phyloP scores from a whole-genome alignment of 495 filamentous ascomycete species.

The Penicillium bialowiezense region DNA sequence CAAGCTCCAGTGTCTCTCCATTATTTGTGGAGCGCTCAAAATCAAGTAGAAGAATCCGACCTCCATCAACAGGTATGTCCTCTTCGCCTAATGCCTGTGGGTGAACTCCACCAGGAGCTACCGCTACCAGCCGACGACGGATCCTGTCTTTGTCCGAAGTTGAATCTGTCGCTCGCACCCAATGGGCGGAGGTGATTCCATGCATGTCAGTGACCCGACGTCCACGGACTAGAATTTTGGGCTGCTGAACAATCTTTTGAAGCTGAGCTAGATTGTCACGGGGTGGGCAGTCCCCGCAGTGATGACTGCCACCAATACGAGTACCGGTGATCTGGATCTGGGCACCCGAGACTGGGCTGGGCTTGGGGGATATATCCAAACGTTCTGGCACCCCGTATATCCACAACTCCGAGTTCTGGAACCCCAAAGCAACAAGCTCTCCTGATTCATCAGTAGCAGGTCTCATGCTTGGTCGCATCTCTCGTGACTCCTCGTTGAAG shows the following conservation, averaged over 20 bases:
- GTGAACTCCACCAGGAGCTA: slow-evolving; percentile 71
- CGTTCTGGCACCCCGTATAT: slow-evolving; percentile 77
- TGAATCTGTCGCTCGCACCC: slow-evolving; percentile 29
- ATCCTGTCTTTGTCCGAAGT: slow-evolving; percentile 1
- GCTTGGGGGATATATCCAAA: slow-evolving; percentile 51
- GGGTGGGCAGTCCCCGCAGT: slow-evolving; percentile 10
- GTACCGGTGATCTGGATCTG: slow-evolving; percentile 5
- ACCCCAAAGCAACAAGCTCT: slow-evolving; percentile 74
- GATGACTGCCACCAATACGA: slow-evolving; percentile 16
- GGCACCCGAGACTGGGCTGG: slow-evolving; percentile 13
- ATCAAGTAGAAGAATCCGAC: slow-evolving; percentile 73
- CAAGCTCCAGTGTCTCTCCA: slow-evolving; percentile 54
- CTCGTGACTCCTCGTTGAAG: slow-evolving; percentile 28
- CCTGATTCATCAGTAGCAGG: slow-evolving; percentile 66
- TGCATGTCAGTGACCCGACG: slow-evolving; percentile 40
- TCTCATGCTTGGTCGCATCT: slow-evolving; percentile 60
- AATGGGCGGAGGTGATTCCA: slow-evolving; percentile 41
- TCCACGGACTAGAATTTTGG: slow-evolving; percentile 36
- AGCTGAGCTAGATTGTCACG: slow-evolving; percentile 32
- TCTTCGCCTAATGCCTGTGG: slow-evolving; percentile 64
- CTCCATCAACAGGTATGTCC: slow-evolving; percentile 77
- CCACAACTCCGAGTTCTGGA: slow-evolving; percentile 70
- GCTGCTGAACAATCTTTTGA: slow-evolving; percentile 30
- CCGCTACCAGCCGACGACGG: slow-evolving; percentile 58
- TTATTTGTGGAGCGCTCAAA: slow-evolving; percentile 61